Evolutionary conservation across 2,329 filamentous ascomycete genomes (phyloP), one percentile per base, ranked within the genome.

Genomic region (Pezicula neosporulosa): DNA sequence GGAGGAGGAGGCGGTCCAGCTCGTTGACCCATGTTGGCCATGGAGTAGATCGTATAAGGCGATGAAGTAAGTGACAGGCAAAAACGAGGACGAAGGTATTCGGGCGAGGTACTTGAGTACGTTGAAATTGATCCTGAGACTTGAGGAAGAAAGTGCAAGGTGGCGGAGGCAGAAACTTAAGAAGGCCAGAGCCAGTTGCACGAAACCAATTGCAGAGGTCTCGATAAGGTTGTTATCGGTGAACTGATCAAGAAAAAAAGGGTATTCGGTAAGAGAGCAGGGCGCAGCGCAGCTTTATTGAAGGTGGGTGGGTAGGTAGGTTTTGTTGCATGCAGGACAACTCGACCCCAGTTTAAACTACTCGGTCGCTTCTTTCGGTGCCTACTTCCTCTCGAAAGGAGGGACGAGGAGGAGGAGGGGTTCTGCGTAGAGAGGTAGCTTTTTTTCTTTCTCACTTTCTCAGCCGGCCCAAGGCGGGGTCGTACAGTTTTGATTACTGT

Each of bases 1-100:
- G 55, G 56, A 19, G 55, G 53, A 18, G 51, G 48, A 5, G 45
- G 49, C 2, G 3, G 41, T 16, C 16, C 30, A 27, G 46, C 2
- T 19, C 33, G 21, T 10, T 28, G 7, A 30, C 8, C 19, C 42
- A 30, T 44, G 15, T 7, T 39, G 19, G 42, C 10, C 21, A 30
- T 44, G 19, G 19, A 24, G 42, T 27, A 27, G 21, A 44, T 5
- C 6, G 21, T 13, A 5, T 6, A 4, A 39, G 37, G 15, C 15
- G 7, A n/a, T 39, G 7, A n/a, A 19, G 7, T 39, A n/a, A 19
- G 7, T 39, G 37, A n/a, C 3, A 39, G 10, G 21, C 24, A 15
- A 19, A 15, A 15, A 19, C 42, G 21, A 44, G 19, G 10, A 19
- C 19, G 10, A 19, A 28, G 27, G 3, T 42, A 12, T 13, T 21